Base-by-base conservation (phyloP, 2,329 filamentous ascomycete species). In the Clarireedia sp. region DNA sequence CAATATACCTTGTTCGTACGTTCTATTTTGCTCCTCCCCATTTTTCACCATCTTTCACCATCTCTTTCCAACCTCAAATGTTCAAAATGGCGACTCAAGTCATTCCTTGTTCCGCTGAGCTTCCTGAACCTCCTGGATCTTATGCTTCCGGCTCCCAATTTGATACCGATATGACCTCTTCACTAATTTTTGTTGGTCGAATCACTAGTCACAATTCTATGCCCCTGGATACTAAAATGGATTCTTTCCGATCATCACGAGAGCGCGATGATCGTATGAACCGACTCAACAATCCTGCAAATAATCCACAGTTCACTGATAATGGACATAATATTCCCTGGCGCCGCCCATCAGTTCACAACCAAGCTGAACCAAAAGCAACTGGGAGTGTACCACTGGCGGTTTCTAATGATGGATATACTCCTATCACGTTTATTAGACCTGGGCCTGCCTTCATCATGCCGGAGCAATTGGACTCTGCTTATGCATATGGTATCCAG, bases 401-500 rank as follows among this genome's bases (percentile, higher is more conserved):
- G 6, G 10, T 26, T 23, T 66, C 68, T 67, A 65, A 66, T 64
- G 62, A 67, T 4, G 48, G 50, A 12, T 52, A 46, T 14, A 51
- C 63, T 29, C 62, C 62, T 1, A 14, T 66, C 0, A 63, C 58
- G 10, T 48, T 54, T 10, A 50, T 68, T 17, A 33, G 41, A 2
- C 67, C 66, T 19, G 67, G 67, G 8, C 37, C 49, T 1, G 54
- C 62, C 2, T 61, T 37, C 8, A 60, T 64, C 3, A 57, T 57
- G 1, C 54, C 62, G 1, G 52, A 57, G 9, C 66, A 68, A 51
- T 36, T 69, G 0, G 48, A 61, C 23, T 46, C 58, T 29, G 65
- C 67, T 14, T 77, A 73, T 54, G 74, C 71, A 2, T 83, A 83
- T 65, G 81, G 74, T 59, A 74, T 78, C 51, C 74, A 77, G 51